phyloP scores from a whole-genome alignment of 2,329 filamentous ascomycete species.

The Phoma herbarum region DNA sequence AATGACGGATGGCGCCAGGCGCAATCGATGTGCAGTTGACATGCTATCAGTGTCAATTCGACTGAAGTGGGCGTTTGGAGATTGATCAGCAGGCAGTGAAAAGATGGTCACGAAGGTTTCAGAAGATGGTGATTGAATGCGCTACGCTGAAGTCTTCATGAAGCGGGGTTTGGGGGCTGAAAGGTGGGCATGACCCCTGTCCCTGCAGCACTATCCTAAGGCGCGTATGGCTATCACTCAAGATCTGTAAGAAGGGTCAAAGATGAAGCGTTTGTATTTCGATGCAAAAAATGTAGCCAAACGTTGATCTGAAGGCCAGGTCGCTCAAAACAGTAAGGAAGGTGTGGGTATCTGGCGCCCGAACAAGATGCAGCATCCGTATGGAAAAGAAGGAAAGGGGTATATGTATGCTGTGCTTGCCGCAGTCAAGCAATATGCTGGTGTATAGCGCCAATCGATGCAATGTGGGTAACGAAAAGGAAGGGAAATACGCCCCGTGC shows the following conservation, averaged over 20 bases:
- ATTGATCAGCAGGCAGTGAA: too few relatives aligned
- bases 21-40: too few relatives aligned
- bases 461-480: conserved; percentile 4
- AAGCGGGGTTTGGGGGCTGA: too few relatives aligned
- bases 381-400: conserved; percentile 9
- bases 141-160: too few relatives aligned
- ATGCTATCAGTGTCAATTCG: too few relatives aligned
- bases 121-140: too few relatives aligned
- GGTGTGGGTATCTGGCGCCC: conserved; percentile 4
- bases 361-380: conserved; percentile 2
- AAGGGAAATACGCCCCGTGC: neutral
- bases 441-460: conserved; percentile 18
- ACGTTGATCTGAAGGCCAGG: neutral
- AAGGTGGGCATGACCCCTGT: too few relatives aligned
- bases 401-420: conserved; percentile 19
- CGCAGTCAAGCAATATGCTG: neutral
- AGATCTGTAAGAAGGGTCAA: neutral
- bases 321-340: neutral
- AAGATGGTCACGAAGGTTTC: too few relatives aligned
- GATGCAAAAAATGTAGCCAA: conserved; percentile 3
- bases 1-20: too few relatives aligned
- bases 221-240: neutral
- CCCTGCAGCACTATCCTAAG: too few relatives aligned
- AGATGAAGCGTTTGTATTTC: neutral
- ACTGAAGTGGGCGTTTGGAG: too few relatives aligned